Evolutionary conservation across 2,329 filamentous ascomycete genomes (phyloP).

Genomic region (Beauveria brongniartii): DNA sequence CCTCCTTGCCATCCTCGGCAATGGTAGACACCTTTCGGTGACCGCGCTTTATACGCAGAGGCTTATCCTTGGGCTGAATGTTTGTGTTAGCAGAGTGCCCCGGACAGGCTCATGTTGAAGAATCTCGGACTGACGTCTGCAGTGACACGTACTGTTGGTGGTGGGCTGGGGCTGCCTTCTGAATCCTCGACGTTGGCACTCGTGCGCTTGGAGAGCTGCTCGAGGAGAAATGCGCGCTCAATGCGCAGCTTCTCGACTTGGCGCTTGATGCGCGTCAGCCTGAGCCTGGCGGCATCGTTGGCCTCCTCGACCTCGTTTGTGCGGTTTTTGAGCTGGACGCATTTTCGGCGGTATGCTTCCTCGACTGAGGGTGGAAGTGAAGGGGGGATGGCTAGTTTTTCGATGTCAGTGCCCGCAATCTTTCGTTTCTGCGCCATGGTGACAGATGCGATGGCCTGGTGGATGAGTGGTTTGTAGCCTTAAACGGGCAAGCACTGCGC

Average conservation of each 20-base stretch:
- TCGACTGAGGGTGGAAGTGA: constrained; percentile 81
- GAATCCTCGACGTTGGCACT: constrained; percentile 70
- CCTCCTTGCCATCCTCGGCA: constrained; percentile 30
- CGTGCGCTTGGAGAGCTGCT: constrained; percentile 66
- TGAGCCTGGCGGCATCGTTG: constrained; percentile 75
- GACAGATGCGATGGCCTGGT: not conserved
- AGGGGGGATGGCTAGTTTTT: constrained; percentile 42
- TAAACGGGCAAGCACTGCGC: not conserved
- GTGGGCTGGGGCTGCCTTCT: constrained; percentile 71
- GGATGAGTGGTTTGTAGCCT: not conserved
- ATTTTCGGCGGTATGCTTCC: constrained; percentile 93
- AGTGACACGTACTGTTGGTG: constrained; percentile 56
- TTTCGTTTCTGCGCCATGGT: constrained; percentile 30
- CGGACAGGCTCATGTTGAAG: not conserved
- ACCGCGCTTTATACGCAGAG: constrained; percentile 64
- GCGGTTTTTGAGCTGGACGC: constrained; percentile 85
- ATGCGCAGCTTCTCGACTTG: constrained; percentile 88
- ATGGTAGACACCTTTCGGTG: constrained; percentile 53
- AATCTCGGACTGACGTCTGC: not conserved
- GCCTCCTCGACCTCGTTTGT: constrained; percentile 86
- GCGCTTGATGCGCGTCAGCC: constrained; percentile 71
- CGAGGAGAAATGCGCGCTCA: constrained; percentile 67
- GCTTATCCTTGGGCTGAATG: constrained; percentile 67
- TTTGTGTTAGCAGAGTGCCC: constrained; percentile 12
- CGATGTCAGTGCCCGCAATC: constrained; percentile 28